Evolutionary conservation across 78 protist genomes (phyloP).

Genomic region (Chrysochromulina parva): DNA sequence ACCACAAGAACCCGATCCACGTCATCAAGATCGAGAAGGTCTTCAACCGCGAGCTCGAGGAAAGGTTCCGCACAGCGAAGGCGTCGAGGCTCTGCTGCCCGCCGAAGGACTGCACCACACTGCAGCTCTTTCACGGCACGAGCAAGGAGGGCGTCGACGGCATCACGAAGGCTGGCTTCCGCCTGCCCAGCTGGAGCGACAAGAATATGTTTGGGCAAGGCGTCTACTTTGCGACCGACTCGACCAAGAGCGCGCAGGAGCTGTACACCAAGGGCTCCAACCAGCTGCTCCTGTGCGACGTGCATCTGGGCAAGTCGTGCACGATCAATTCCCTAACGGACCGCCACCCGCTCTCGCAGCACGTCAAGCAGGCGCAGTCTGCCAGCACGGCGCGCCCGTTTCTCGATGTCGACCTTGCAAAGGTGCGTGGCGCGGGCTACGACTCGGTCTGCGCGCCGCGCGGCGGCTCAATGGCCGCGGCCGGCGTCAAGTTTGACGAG

Average conservation of each 20-base stretch:
- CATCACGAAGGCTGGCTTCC: too few species aligned
- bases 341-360: too few species aligned
- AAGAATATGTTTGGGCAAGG: conserved; percentile 1
- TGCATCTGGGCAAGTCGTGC: conserved; percentile 1
- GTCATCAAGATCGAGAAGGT: not conserved
- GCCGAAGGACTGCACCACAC: not conserved
- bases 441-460: conserved; percentile 15
- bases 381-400: not conserved
- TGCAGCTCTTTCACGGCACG: conserved; percentile 2
- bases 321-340: not conserved
- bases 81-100: not conserved
- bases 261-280: not conserved
- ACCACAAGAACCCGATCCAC: not conserved
- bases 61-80: not conserved
- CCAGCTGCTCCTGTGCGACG: not conserved
- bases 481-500: not conserved
- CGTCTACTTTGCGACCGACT: conserved; percentile 27
- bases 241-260: conserved; percentile 18
- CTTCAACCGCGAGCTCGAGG: not conserved
- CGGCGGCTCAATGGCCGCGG: not conserved
- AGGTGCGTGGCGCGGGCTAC: not conserved
- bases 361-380: too few species aligned
- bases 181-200: too few species aligned
- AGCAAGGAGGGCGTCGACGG: not conserved
- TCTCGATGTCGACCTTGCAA: not conserved